Percentiles rank a stretch among this genome's conserved stretches.
These are phyloP conservation scores for Nicotiana tabacum DNA, from an alignment of 257 asterid species.

Conservation along the genomic window DNA sequence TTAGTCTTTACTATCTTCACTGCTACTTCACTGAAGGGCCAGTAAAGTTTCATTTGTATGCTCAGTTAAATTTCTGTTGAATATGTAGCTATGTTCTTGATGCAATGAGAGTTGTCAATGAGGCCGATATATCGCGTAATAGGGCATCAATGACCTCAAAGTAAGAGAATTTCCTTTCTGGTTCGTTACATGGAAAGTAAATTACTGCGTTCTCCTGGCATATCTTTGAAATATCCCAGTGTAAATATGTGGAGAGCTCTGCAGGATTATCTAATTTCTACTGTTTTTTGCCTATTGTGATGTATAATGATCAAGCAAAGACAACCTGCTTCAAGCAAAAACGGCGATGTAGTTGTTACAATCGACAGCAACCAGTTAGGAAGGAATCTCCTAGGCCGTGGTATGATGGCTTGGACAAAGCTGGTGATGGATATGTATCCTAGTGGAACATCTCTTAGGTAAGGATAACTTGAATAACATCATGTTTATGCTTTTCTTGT, in stretches of 20 bases:
- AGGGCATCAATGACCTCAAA: constrained; percentile 51
- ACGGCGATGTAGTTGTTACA: constrained; percentile 58
- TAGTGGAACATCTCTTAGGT: constrained; percentile 66
- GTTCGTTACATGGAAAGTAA: background rate
- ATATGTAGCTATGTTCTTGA: constrained; percentile 71
- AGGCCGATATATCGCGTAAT: constrained; percentile 60
- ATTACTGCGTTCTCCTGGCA: constrained; percentile 7
- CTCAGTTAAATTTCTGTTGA: constrained; percentile 11
- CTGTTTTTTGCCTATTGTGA: constrained; percentile 24
- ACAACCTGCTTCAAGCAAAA: constrained; percentile 96
- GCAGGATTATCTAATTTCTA: constrained; percentile 34
- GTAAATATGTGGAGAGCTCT: background rate
- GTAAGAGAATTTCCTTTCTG: constrained; percentile 49
- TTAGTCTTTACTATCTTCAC: constrained; percentile 15
- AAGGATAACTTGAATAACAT: background rate
- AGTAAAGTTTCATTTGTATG: background rate
- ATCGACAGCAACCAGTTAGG: constrained; percentile 44
- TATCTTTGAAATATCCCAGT: background rate
- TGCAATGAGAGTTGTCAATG: constrained; percentile 67
- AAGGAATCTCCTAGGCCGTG: constrained; percentile 43
- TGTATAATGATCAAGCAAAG: constrained; percentile 89
- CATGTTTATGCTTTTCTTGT: background rate
- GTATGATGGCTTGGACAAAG: constrained; percentile 81
- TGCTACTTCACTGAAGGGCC: constrained; percentile 4
- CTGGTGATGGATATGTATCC: constrained; percentile 86